phyloP scores from a whole-genome alignment of 805 yeast species.

The Nakazawaea ernobii region DNA sequence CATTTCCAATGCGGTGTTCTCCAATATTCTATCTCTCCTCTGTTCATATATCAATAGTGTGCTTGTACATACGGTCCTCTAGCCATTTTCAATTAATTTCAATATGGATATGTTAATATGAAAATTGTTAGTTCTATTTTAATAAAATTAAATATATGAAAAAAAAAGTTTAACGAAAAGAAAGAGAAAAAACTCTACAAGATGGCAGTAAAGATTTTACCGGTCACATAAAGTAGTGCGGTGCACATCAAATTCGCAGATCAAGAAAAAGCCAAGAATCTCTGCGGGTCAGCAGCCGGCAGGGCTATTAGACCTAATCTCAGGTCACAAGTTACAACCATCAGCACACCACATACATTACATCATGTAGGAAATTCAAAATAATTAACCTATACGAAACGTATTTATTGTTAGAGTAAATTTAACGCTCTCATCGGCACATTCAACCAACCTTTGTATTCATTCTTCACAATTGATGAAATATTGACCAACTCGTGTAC shows the following conservation, averaged over 20 bases:
- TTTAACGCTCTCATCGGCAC: slow-evolving; percentile 1
- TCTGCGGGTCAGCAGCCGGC: no score
- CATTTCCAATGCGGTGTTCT: no score
- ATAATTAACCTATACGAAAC: background rate
- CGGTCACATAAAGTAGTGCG: background rate
- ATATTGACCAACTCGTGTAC: slow-evolving; percentile 2
- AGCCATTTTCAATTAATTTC: slow-evolving; percentile 46
- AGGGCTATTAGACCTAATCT: background rate
- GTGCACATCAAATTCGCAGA: background rate
- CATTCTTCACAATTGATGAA: background rate
- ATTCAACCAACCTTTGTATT: slow-evolving; percentile 1
- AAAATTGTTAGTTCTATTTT: background rate
- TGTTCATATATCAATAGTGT: no score
- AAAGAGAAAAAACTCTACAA: slow-evolving; percentile 1
- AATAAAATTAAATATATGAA: background rate
- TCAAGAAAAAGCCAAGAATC: background rate
- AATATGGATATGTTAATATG: background rate
- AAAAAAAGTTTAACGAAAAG: slow-evolving; percentile 1
- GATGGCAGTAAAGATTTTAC: background rate
- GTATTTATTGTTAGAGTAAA: background rate
- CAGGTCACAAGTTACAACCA: background rate
- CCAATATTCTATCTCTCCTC: no score
- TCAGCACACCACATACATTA: no score
- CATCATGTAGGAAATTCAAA: no score
- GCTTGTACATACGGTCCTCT: slow-evolving; percentile 63